A percentile compares a stretch with the other conserved stretches of the same genome.
These are phyloP conservation scores for Tillandsia leiboldiana DNA, from an alignment of 176 grass and related monocot species.

Conservation along the genomic window DNA sequence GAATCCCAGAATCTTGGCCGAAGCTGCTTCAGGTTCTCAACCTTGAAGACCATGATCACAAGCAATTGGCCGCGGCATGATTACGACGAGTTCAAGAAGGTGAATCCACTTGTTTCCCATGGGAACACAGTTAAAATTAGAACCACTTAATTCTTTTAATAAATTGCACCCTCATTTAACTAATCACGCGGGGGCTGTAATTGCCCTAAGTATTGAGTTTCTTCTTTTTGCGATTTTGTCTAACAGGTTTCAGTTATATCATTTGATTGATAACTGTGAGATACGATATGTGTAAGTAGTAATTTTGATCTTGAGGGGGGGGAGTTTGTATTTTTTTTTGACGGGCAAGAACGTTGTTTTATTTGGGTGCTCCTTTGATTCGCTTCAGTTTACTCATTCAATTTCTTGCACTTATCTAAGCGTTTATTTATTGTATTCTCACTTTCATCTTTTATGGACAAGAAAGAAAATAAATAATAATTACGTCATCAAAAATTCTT, in stretches of 20 bases:
- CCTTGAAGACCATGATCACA: slow-evolving; percentile 62
- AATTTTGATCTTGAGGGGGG: not conserved
- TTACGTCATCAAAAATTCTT: too few relatives aligned
- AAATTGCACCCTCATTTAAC: not conserved
- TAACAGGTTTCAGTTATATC: not conserved
- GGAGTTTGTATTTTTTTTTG: not conserved
- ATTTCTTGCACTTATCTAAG: too few relatives aligned
- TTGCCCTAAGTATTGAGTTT: not conserved
- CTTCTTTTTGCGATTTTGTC: not conserved
- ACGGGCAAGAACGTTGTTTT: not conserved
- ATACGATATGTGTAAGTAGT: not conserved
- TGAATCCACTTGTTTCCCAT: not conserved
- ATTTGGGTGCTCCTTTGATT: too few relatives aligned
- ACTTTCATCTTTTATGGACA: too few relatives aligned
- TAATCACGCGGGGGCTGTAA: not conserved
- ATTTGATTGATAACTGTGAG: not conserved
- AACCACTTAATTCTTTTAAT: slow-evolving; percentile 1
- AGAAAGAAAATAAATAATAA: too few relatives aligned
- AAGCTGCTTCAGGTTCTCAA: slow-evolving; percentile 72
- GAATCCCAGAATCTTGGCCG: slow-evolving; percentile 84
- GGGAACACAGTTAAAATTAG: not conserved
- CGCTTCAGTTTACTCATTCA: too few relatives aligned
- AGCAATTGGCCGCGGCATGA: slow-evolving; percentile 57
- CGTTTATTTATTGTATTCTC: too few relatives aligned
- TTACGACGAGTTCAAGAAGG: not conserved